Evolutionary conservation across 2,329 filamentous ascomycete species (phyloP), one percentile per base, ranked within the genome.

Genomic region (Mariannaea elegans): DNA sequence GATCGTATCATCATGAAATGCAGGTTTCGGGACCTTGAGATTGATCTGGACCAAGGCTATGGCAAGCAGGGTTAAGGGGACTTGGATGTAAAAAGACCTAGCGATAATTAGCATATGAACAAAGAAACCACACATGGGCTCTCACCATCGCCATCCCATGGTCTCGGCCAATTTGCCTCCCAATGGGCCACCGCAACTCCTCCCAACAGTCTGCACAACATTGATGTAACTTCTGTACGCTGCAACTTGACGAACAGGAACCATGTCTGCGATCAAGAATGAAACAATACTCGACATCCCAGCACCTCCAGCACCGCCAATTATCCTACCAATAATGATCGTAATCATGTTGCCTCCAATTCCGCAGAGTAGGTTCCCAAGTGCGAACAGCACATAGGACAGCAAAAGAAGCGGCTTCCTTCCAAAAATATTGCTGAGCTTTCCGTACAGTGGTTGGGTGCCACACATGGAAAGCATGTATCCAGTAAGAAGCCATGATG

Each of bases 161-260:
- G 12, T 31, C 7, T 31, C 27, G 1, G 49, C 50, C 3, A 64
- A 18, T 24, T 32, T 41, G 4, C 62, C 62, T 0, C 62, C 62
- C 3, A 61, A 42, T 6, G 60, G 54, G 3, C 62, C 62, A 5
- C 62, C 59, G 2, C 41, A 59, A 4, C 45, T 51, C 14, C 55
- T 32, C 10, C 62, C 55, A 2, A 57, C 24, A 4, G 59, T 62
- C n/a, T 53, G 38, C 10, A 53, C 42, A 12, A 64, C 39, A 19
- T 64, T 64, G 16, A 62, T 36, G 38, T 64, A 62, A 6, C 59
- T 62, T 47, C 59, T 24, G 19, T 53, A 64, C 2, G 38, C 50
- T 16, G 59, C 59, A 13, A 62, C 12, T 7, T 31, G 7, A 7
- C 27, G 7, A 7, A 31, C 27, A 7, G 27, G 27, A 31, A 63